phyloP scores from a whole-genome alignment of 441 rosid species.

The Geranium incanum region DNA sequence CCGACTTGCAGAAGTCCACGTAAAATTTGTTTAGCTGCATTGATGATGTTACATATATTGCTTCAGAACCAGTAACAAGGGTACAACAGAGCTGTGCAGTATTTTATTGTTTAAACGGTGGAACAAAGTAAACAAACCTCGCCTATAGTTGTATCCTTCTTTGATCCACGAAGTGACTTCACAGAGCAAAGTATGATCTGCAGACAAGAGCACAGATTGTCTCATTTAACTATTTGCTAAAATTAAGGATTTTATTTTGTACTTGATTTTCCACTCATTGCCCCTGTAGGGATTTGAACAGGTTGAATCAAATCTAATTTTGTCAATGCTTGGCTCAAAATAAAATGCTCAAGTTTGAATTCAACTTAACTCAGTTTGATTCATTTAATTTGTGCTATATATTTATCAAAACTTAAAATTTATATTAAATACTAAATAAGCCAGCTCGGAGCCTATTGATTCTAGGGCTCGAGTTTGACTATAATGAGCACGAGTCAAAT shows the following conservation, averaged over 20 bases:
- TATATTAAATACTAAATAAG: too few species aligned
- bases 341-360: too few species aligned
- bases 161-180: slow-evolving; percentile 66
- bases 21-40: slow-evolving; percentile 70
- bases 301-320: too few species aligned
- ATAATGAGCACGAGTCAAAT: too few species aligned
- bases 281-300: too few species aligned
- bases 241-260: too few species aligned
- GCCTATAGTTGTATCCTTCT: slow-evolving; percentile 60
- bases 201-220: slow-evolving; percentile 8
- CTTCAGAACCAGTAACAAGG: slow-evolving; percentile 14
- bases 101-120: slow-evolving; percentile 4
- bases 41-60: slow-evolving; percentile 10
- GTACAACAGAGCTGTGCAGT: neutral
- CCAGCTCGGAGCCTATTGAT: too few species aligned
- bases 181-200: slow-evolving; percentile 82
- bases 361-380: too few species aligned
- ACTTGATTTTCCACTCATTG: neutral
- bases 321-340: too few species aligned
- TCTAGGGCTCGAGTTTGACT: too few species aligned
- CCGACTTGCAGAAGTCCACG: slow-evolving; percentile 56
- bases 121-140: slow-evolving; percentile 40
- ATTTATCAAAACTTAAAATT: too few species aligned
- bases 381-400: too few species aligned
- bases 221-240: neutral